These are phyloP conservation scores for Arthrobotrys sinensis DNA, from an alignment of 2,329 filamentous ascomycete species.

Conservation along the genomic window DNA sequence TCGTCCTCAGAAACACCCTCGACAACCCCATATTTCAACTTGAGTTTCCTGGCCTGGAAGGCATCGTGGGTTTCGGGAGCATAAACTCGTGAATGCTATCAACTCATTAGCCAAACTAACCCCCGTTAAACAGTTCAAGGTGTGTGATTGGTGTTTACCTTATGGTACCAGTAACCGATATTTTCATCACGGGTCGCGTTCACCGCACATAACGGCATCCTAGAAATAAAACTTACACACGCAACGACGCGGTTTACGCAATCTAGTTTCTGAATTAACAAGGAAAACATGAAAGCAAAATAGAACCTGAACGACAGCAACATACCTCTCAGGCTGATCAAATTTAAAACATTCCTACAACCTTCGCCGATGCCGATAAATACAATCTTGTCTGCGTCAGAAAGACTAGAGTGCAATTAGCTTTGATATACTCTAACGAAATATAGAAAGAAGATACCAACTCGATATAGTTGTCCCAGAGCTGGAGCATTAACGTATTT, in stretches of 20 bases:
- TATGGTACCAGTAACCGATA: constrained; percentile 52
- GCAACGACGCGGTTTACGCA: constrained; percentile 44
- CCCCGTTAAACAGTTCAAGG: neutral
- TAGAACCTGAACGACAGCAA: neutral
- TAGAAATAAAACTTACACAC: constrained; percentile 47
- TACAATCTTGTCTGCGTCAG: constrained; percentile 81
- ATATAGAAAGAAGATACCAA: constrained; percentile 65
- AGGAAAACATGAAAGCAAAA: neutral
- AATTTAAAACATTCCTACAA: constrained; percentile 84
- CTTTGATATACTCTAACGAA: neutral
- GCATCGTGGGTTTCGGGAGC: constrained; percentile 49
- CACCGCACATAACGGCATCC: constrained; percentile 49
- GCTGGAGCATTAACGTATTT: constrained; percentile 72
- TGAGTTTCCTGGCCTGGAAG: constrained; percentile 46
- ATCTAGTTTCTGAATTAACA: constrained; percentile 16
- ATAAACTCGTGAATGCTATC: constrained; percentile 52
- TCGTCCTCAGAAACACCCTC: constrained; percentile 39
- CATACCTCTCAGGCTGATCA: constrained; percentile 82
- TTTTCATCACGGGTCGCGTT: constrained; percentile 57
- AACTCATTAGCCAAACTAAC: neutral
- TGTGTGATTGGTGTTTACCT: constrained; percentile 17
- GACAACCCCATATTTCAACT: constrained; percentile 48
- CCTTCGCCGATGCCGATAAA: constrained; percentile 92
- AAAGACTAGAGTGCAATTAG: constrained; percentile 68
- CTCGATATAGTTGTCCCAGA: constrained; percentile 98